Base-by-base conservation (phyloP, 2,329 filamentous ascomycete genomes). In the Pseudogymnoascus sp. region DNA sequence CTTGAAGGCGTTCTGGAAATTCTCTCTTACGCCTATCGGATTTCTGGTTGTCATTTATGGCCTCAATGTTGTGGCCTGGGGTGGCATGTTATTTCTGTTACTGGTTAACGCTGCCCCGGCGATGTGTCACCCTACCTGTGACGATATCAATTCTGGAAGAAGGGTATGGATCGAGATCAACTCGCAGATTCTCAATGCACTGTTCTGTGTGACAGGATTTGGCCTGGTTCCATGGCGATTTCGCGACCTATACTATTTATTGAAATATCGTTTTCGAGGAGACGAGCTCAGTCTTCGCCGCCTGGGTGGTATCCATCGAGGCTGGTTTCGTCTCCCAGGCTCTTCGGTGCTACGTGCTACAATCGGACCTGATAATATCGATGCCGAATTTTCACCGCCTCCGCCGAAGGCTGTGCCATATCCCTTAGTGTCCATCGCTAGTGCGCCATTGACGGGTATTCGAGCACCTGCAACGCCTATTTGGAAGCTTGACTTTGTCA, bases 171-270 rank as follows among this genome's bases (percentile, higher is more conserved):
- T 96, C 67, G 91, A 96, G 75, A 87, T 85, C 69, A 89, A 92
- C 72, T 90, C 88, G 1, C 91, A 96, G 72, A 88, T 96, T 63
- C 76, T 93, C 22, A 95, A 92, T 70, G 88, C 82, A 0, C 82
- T 96, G 1, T 96, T 96, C 80, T 94, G 90, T 74, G 86, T 95
- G 5, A 93, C 91, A 1, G 91, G 87, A 0, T 93, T 95, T 67
- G 91, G 91, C 0, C 80, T 94, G 11, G 87, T 89, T 1, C 91
- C 91, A 0, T 96, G 91, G 91, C 83, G 91, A 33, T 89, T 92
- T 68, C 81, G 91, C 33, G 91, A 96, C 72, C 75, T 91, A 8
- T 94, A 87, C 72, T 91, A 85, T 71, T 78, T 92, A 35, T 74
- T 89, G 58, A 80, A 82, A 69, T 94, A 82, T 75, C 81, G 90